These are phyloP conservation scores for Mortierella polycephala DNA, from an alignment of 371 early-diverging fungal genomes.

Conservation along the genomic window DNA sequence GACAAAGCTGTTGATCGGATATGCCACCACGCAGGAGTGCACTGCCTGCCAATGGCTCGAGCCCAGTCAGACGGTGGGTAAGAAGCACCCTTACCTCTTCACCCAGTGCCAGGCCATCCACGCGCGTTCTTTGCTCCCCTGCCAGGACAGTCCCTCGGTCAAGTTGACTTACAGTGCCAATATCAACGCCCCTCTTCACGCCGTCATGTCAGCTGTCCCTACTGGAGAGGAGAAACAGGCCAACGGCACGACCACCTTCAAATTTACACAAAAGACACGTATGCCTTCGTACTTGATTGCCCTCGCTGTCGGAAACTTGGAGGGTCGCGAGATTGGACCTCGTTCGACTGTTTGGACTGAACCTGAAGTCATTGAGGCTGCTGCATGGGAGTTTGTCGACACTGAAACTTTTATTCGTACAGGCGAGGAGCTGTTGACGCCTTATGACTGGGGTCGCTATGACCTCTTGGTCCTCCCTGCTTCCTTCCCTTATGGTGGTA, in stretches of 20 bases:
- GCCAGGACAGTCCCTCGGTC: conserved; percentile 94
- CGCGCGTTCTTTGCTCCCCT: conserved; percentile 91
- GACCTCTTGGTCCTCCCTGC: conserved; percentile 85
- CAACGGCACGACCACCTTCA: conserved; percentile 64
- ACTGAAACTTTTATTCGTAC: conserved; percentile 89
- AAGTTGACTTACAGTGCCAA: conserved; percentile 91
- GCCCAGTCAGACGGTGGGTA: conserved; percentile 94
- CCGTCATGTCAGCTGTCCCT: conserved; percentile 74
- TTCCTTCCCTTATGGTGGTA: conserved; percentile 95
- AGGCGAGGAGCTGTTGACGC: conserved; percentile 88
- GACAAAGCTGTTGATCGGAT: conserved; percentile 72
- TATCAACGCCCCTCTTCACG: conserved; percentile 77
- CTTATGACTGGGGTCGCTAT: conserved; percentile 97
- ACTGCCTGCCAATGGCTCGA: conserved; percentile 93
- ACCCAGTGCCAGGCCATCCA: conserved; percentile 98
- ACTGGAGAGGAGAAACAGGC: conserved; percentile 60
- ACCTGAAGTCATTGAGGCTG: conserved; percentile 89
- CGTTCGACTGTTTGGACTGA: conserved; percentile 96
- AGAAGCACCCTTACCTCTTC: conserved; percentile 93
- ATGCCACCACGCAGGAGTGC: conserved; percentile 84
- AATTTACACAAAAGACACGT: conserved; percentile 77
- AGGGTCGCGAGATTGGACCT: conserved; percentile 84
- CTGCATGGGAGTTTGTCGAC: conserved; percentile 95
- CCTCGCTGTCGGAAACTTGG: conserved; percentile 90
- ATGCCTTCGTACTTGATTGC: conserved; percentile 96